Percentiles rank a stretch among this genome's conserved stretches.
Conservation (phyloP, 1,139 yeast genomes). For the Taphrina populina region DNA sequence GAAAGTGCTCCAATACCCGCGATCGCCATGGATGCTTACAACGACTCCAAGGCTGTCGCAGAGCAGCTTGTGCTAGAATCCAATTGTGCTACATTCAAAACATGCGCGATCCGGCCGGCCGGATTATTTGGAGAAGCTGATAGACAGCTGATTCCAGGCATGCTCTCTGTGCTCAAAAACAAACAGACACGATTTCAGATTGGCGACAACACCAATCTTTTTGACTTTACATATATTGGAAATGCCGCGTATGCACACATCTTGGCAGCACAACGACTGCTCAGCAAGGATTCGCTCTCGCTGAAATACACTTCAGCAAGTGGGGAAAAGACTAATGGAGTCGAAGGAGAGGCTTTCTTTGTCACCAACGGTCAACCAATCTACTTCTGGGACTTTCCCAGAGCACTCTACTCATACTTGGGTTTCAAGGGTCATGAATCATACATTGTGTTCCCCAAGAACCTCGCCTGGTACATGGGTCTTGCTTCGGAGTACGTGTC, state of each 20-base stretch:
- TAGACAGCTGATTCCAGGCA: constrained; percentile 90
- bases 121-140: constrained; percentile 99
- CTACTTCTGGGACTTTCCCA: constrained; percentile 95
- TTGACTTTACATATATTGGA: constrained; percentile 99
- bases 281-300: constrained; percentile 45
- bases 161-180: constrained; percentile 73
- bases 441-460: constrained; percentile 67
- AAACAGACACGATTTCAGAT: constrained; percentile 92
- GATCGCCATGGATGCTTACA: constrained; percentile 93
- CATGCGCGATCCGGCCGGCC: constrained; percentile 91
- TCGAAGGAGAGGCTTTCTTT: constrained; percentile 85
- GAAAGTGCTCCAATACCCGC: constrained; percentile 84
- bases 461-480: constrained; percentile 76
- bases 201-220: constrained; percentile 88
- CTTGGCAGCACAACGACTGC: constrained; percentile 75
- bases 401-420: constrained; percentile 88
- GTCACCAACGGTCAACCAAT: constrained; percentile 92
- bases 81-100: constrained; percentile 55
- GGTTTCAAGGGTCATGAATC: constrained; percentile 73
- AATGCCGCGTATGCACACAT: constrained; percentile 97
- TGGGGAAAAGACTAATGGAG: constrained; percentile 44
- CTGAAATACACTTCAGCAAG: background rate
- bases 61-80: constrained; percentile 78
- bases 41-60: constrained; percentile 85
- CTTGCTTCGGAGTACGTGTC: constrained; percentile 65